A percentile compares a stretch with the other conserved stretches of the same genome.
phyloP scores from a whole-genome alignment of 768 basidiomycete species.

The Boletus coccyginus region DNA sequence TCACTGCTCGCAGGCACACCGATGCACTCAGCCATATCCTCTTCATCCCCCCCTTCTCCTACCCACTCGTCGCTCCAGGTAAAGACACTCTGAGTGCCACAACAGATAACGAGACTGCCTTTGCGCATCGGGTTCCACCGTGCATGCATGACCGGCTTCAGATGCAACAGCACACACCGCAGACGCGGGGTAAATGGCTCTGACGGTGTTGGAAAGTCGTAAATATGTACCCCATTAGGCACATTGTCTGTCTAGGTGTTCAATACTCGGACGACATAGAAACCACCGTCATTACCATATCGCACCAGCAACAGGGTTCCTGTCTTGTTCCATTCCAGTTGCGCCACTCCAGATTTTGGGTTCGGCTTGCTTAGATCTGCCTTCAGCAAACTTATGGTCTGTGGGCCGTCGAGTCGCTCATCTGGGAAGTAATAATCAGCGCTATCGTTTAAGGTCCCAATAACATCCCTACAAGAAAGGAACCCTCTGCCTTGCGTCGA shows the following conservation, averaged over 20 bases:
- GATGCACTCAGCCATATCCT: conserved; percentile 87
- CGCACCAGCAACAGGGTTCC: conserved; percentile 73
- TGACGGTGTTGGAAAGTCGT: conserved; percentile 62
- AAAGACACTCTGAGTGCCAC: conserved; percentile 64
- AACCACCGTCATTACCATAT: conserved; percentile 49
- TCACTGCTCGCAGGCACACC: conserved; percentile 82
- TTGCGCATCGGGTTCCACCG: conserved; percentile 86
- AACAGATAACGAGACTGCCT: conserved; percentile 66
- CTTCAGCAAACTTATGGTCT: conserved; percentile 47
- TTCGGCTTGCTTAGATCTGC: conserved; percentile 60
- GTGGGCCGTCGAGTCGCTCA: conserved; percentile 58
- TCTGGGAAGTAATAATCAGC: conserved; percentile 39
- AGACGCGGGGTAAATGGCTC: conserved; percentile 59
- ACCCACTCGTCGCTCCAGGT: conserved; percentile 86
- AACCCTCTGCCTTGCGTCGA: conserved; percentile 83
- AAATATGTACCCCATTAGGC: conserved; percentile 66
- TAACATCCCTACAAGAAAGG: conserved; percentile 63
- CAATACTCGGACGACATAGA: neutral
- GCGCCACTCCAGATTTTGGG: conserved; percentile 64
- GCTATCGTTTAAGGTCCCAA: neutral
- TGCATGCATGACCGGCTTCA: conserved; percentile 58
- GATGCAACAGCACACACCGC: conserved; percentile 66
- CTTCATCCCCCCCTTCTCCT: conserved; percentile 52
- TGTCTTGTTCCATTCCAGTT: conserved; percentile 79
- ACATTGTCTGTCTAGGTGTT: conserved; percentile 47